Percentiles rank a stretch among this genome's conserved stretches.
These are phyloP conservation scores for Trichophyton simii DNA, from an alignment of 2,329 filamentous ascomycete genomes.

Conservation along the genomic window DNA sequence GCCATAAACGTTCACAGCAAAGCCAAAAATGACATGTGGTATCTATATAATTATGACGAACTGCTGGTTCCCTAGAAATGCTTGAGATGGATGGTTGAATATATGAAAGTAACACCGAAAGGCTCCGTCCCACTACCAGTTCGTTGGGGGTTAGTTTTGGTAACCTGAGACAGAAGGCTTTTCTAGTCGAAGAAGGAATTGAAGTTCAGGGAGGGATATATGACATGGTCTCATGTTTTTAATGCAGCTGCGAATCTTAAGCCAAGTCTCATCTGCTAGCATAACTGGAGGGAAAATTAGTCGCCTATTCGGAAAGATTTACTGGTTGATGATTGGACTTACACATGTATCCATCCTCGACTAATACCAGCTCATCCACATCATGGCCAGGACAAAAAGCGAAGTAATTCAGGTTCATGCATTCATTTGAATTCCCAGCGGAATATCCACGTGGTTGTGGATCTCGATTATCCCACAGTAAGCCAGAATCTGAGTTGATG, in stretches of 20 bases:
- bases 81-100: too few species aligned
- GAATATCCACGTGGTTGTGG: constrained; percentile 5
- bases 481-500: constrained; percentile 9
- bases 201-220: constrained; percentile 2
- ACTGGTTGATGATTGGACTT: neutral
- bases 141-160: neutral
- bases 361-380: constrained; percentile 5
- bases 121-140: neutral
- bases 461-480: constrained; percentile 9
- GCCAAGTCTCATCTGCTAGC: constrained; percentile 8
- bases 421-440: constrained; percentile 7
- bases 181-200: neutral
- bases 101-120: neutral
- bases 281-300: constrained; percentile 5
- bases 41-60: too few species aligned
- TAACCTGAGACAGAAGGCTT: neutral
- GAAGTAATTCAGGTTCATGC: constrained; percentile 10
- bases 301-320: neutral
- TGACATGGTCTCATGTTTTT: neutral
- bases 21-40: too few species aligned
- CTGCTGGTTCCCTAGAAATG: too few species aligned
- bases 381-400: constrained; percentile 10
- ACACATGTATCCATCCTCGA: constrained; percentile 11
- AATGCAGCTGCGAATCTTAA: constrained; percentile 4
- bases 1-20: too few species aligned